These are phyloP conservation scores for Lyophyllum atratum DNA, from an alignment of 768 basidiomycete genomes.

Conservation along the genomic window DNA sequence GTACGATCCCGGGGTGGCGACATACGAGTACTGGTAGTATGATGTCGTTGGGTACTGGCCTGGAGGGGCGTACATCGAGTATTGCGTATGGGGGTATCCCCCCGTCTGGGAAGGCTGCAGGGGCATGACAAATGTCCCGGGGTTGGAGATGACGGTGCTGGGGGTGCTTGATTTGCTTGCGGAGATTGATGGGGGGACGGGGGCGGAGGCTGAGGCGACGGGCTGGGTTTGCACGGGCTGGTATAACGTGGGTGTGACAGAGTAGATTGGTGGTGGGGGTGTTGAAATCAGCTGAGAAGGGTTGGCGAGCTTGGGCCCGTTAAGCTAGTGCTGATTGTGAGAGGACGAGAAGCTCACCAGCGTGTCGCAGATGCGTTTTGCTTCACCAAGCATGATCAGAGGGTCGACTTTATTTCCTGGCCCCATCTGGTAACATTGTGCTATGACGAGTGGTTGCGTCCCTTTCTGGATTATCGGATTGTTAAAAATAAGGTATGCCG, in stretches of 20 bases:
- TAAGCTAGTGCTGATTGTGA: conserved; percentile 4
- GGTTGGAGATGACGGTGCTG: conserved; percentile 63
- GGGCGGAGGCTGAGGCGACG: conserved; percentile 26
- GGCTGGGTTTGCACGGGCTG: conserved; percentile 28
- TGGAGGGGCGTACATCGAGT: conserved; percentile 37
- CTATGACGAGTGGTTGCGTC: conserved; percentile 70
- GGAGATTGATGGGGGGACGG: too few relatives aligned
- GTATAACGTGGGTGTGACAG: conserved; percentile 47
- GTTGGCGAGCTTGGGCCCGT: conserved; percentile 61
- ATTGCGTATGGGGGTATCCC: conserved; percentile 45
- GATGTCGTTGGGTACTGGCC: conserved; percentile 61
- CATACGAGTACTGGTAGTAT: conserved; percentile 57
- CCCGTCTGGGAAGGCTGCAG: conserved; percentile 49
- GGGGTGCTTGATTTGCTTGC: conserved; percentile 34
- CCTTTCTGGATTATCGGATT: conserved; percentile 41
- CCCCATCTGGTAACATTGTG: conserved; percentile 80
- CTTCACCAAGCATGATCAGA: conserved; percentile 70
- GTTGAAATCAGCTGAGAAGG: conserved; percentile 68
- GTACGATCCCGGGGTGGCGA: conserved; percentile 22
- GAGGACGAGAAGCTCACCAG: conserved; percentile 49
- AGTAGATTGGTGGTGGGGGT: conserved; percentile 63
- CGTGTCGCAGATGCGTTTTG: conserved; percentile 76
- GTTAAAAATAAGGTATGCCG: conserved; percentile 12
- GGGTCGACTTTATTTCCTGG: conserved; percentile 72
- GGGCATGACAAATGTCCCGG: conserved; percentile 73